A percentile compares a stretch with the other conserved stretches of the same genome.
Evolutionary conservation across 2,329 filamentous ascomycete species (phyloP).

Genomic region (Teratosphaeria zuluensis): DNA sequence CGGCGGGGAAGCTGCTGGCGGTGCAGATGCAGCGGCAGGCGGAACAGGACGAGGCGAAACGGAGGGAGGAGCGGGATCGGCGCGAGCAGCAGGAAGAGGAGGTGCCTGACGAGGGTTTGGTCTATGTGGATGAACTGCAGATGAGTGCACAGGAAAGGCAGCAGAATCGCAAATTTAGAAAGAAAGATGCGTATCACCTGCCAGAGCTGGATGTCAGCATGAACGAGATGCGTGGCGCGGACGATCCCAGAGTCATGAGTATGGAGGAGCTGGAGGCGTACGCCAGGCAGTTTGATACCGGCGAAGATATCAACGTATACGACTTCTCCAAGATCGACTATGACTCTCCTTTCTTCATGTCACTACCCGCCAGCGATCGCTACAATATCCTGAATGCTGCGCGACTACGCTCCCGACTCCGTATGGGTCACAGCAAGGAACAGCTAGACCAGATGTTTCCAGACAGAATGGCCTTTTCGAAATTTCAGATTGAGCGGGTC

Average conservation of each 20-base stretch:
- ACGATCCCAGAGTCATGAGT: constrained; percentile 94
- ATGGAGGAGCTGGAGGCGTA: constrained; percentile 91
- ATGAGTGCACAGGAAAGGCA: constrained; percentile 69
- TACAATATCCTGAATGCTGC: constrained; percentile 98
- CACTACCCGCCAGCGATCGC: constrained; percentile 75
- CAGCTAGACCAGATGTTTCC: constrained; percentile 96
- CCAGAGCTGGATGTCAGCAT: constrained; percentile 73
- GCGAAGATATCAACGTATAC: constrained; percentile 78
- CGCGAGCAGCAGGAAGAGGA: constrained; percentile 41
- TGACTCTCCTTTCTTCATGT: constrained; percentile 88
- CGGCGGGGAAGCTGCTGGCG: constrained; percentile 81
- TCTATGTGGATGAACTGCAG: constrained; percentile 84
- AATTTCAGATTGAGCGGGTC: constrained; percentile 91
- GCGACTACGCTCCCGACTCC: constrained; percentile 70
- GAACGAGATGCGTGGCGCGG: constrained; percentile 74
- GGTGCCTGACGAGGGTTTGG: constrained; percentile 61
- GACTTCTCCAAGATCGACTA: constrained; percentile 99
- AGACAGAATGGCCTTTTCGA: constrained; percentile 92
- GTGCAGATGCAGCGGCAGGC: constrained; percentile 88
- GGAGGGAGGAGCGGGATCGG: constrained; percentile 37
- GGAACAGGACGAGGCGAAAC: constrained; percentile 59
- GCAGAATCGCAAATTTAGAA: constrained; percentile 69
- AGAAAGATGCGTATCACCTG: constrained; percentile 90
- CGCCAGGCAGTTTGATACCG: constrained; percentile 79
- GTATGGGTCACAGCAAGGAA: constrained; percentile 95